Evolutionary conservation across 306 rosid genomes (phyloP).

Genomic region (Dalbergia cultrata): DNA sequence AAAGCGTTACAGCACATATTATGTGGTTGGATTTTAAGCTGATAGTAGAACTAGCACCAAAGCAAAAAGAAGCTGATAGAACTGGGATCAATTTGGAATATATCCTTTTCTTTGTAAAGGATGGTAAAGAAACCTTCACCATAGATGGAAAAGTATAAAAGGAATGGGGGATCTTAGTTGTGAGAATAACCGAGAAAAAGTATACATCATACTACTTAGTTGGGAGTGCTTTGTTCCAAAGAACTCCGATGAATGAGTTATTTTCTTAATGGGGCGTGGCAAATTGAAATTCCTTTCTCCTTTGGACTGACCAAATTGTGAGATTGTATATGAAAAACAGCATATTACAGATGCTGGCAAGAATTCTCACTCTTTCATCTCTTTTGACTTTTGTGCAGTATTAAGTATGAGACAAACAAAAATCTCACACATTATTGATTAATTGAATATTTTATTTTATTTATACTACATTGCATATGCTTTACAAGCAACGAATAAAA

Average conservation of each 20-base stretch:
- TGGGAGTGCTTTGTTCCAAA: conserved; percentile 9
- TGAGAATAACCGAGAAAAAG: conserved; percentile 17
- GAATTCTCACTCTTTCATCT: background rate
- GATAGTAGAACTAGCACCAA: background rate
- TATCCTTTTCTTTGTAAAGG: conserved; percentile 29
- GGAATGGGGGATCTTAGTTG: conserved; percentile 18
- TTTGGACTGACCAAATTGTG: conserved; percentile 4
- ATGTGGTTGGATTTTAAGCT: background rate
- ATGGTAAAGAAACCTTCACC: background rate
- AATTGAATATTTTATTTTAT: background rate
- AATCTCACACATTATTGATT: conserved; percentile 1
- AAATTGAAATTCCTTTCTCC: conserved; percentile 15
- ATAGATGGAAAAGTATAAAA: conserved; percentile 12
- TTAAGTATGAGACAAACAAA: background rate
- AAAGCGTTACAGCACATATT: background rate
- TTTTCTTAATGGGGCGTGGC: background rate
- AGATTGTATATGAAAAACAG: background rate
- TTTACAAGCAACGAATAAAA: background rate
- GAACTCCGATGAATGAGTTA: background rate
- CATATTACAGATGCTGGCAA: conserved; percentile 5
- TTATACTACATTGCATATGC: background rate
- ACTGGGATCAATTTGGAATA: conserved; percentile 27
- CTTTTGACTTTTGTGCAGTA: conserved; percentile 8
- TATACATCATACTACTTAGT: background rate
- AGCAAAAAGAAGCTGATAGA: no score